These are phyloP conservation scores for Parietaria judaica DNA, from an alignment of 306 rosid genomes.

Conservation along the genomic window DNA sequence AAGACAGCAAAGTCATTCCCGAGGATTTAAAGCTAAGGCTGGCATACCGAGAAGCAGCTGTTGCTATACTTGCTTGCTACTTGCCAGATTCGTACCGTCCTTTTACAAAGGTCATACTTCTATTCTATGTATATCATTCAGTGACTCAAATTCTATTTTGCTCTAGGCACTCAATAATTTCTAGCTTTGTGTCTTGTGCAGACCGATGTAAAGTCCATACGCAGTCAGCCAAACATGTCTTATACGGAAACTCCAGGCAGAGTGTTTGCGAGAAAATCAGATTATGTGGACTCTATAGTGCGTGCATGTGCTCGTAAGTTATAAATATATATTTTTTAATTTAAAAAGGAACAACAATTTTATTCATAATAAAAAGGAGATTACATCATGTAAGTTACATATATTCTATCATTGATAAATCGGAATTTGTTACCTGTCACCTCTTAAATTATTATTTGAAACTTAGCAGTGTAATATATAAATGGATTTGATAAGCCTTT, in stretches of 20 bases:
- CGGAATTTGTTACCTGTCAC: no score
- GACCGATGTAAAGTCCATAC: constrained; percentile 84
- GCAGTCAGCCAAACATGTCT: constrained; percentile 73
- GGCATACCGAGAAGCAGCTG: constrained; percentile 97
- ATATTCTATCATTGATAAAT: no score
- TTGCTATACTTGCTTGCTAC: constrained; percentile 87
- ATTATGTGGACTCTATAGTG: constrained; percentile 71
- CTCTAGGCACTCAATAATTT: constrained; percentile 18
- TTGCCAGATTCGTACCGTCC: constrained; percentile 77
- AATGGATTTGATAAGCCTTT: no score
- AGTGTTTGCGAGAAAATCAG: constrained; percentile 73
- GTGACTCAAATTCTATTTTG: constrained; percentile 14
- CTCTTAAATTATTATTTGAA: no score
- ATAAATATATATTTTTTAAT: neutral
- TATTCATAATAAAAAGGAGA: no score
- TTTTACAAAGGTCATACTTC: constrained; percentile 44
- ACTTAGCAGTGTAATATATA: no score
- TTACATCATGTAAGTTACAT: no score
- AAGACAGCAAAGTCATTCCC: constrained; percentile 84
- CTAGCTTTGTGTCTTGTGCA: constrained; percentile 32
- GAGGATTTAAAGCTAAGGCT: constrained; percentile 80
- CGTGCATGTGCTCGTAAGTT: constrained; percentile 99
- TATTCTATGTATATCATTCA: constrained; percentile 12
- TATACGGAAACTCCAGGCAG: constrained; percentile 60
- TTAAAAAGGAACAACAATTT: no score